phyloP scores from a whole-genome alignment of 2,329 filamentous ascomycete genomes.

The Paraphaeosphaeria minitans region DNA sequence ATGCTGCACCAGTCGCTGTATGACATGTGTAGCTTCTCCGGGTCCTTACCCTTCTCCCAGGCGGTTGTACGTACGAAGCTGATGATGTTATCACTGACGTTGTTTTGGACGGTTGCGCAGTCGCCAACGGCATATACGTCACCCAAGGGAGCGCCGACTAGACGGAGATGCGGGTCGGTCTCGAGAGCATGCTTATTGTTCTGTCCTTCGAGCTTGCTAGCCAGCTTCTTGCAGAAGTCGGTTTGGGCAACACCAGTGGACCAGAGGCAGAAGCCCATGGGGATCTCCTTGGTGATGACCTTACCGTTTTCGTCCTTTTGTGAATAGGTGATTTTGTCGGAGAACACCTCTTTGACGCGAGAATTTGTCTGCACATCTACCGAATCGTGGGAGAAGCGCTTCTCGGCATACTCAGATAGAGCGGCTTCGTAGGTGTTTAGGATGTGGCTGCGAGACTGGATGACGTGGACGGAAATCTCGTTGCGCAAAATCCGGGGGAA shows the following conservation, averaged over 20 bases:
- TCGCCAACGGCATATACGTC: slow-evolving; percentile 97
- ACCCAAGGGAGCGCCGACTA: slow-evolving; percentile 86
- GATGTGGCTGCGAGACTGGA: slow-evolving; percentile 93
- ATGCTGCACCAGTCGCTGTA: slow-evolving; percentile 89
- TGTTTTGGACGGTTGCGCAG: slow-evolving; percentile 96
- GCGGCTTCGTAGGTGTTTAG: slow-evolving; percentile 98
- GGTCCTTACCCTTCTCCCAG: slow-evolving; percentile 90
- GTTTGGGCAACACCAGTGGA: slow-evolving; percentile 93
- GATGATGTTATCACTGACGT: slow-evolving; percentile 88
- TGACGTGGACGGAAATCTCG: slow-evolving; percentile 96
- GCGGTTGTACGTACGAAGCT: slow-evolving; percentile 87
- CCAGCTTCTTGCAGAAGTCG: slow-evolving; percentile 75
- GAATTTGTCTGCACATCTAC: slow-evolving; percentile 92
- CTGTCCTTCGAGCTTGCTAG: slow-evolving; percentile 77
- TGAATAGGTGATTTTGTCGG: slow-evolving; percentile 85
- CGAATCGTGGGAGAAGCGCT: slow-evolving; percentile 86
- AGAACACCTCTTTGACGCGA: slow-evolving; percentile 83
- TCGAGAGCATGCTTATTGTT: slow-evolving; percentile 91
- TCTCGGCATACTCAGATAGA: slow-evolving; percentile 88
- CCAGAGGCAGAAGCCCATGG: slow-evolving; percentile 96
- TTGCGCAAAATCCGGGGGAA: slow-evolving; percentile 93
- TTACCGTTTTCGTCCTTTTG: slow-evolving; percentile 78
- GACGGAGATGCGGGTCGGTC: slow-evolving; percentile 88
- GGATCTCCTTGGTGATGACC: slow-evolving; percentile 85
- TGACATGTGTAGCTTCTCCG: slow-evolving; percentile 81